phyloP scores from a whole-genome alignment of 805 yeast genomes.

The Starmerella vitae region DNA sequence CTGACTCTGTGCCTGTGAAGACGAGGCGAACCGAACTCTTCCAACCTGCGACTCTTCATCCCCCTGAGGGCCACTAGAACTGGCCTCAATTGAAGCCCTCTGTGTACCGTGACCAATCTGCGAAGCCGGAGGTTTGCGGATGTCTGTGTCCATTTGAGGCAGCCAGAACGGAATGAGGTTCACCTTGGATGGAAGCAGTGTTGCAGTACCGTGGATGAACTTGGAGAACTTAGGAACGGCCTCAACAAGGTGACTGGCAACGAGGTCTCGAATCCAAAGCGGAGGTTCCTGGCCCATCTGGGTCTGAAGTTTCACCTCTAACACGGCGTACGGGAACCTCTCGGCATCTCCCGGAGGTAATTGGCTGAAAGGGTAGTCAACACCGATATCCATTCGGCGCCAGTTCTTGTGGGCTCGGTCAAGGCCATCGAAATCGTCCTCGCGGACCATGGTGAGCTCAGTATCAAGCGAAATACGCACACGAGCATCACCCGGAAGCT shows the following conservation, averaged over 20 bases:
- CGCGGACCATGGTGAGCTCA: conserved; percentile 93
- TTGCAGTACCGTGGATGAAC: conserved; percentile 91
- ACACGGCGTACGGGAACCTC: conserved; percentile 92
- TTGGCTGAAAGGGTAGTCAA: conserved; percentile 87
- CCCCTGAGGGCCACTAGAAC: conserved; percentile 4
- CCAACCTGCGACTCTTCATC: conserved; percentile 14
- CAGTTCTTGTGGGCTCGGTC: conserved; percentile 87
- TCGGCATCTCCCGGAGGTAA: conserved; percentile 74
- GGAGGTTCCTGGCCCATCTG: conserved; percentile 99
- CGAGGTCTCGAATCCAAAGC: conserved; percentile 87
- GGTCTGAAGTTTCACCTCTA: conserved; percentile 94
- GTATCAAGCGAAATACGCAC: conserved; percentile 97
- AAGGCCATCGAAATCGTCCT: conserved; percentile 86
- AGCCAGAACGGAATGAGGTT: conserved; percentile 89
- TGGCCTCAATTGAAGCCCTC: not conserved
- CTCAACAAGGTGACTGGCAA: conserved; percentile 84
- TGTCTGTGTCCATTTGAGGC: conserved; percentile 93
- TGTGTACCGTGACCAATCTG: conserved; percentile 7
- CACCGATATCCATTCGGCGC: conserved; percentile 98
- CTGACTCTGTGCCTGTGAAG: not conserved
- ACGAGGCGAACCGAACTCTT: conserved; percentile 11
- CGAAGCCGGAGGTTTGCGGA: conserved; percentile 59
- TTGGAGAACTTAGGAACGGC: conserved; percentile 97
- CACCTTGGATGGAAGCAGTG: conserved; percentile 73
- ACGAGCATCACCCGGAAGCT: conserved; percentile 97